Percentiles rank a stretch among this genome's conserved stretches.
Conservation (phyloP, 2,329 filamentous ascomycete genomes). For the Alternaria rosae region DNA sequence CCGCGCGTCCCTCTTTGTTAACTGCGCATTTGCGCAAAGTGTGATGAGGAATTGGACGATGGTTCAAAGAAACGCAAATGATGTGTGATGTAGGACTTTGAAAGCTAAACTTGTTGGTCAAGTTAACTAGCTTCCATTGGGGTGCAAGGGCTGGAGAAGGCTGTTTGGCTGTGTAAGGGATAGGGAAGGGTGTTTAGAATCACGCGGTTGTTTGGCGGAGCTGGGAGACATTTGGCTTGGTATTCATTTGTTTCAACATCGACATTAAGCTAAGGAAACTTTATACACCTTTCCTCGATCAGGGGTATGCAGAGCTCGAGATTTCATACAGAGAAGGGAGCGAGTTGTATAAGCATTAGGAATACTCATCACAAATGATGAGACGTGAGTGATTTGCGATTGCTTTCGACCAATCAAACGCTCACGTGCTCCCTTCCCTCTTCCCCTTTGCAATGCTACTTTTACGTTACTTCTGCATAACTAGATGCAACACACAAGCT, state of each 20-base stretch:
- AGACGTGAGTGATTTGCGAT: background rate
- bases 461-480: too few species aligned
- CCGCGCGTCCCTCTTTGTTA: background rate
- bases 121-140: too few species aligned
- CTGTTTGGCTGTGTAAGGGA: background rate
- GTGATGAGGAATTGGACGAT: too few species aligned
- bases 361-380: background rate
- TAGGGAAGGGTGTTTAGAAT: background rate
- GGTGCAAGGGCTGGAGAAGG: too few species aligned
- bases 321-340: background rate
- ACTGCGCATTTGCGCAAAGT: background rate
- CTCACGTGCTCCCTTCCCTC: background rate
- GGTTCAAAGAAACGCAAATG: too few species aligned
- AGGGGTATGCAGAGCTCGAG: background rate
- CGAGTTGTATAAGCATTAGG: background rate
- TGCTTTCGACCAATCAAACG: background rate
- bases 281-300: fast-evolving
- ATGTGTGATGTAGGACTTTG: too few species aligned
- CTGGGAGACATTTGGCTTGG: background rate
- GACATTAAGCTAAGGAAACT: background rate
- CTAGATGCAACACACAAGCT: too few species aligned
- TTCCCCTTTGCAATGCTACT: background rate
- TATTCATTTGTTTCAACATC: background rate
- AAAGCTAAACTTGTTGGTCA: too few species aligned
- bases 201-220: background rate